Base-by-base conservation (phyloP, 1,139 yeast genomes). In the Yamadazyma membranifaciens region DNA sequence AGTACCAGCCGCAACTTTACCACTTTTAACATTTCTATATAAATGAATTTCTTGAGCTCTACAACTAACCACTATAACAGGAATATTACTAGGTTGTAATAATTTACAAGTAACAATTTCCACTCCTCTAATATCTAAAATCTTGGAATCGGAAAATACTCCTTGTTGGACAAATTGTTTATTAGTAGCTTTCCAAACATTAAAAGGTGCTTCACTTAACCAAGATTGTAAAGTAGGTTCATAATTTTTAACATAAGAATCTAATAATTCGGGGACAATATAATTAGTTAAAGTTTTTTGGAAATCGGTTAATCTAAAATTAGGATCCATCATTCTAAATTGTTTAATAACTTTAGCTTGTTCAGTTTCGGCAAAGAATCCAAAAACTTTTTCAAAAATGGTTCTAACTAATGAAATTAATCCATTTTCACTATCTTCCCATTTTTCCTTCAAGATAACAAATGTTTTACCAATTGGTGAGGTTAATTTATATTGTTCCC, bases 381-480 rank as follows among this genome's bases (percentile, higher is more conserved):
- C 89, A 39, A 95, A 84, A 42, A 92, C 70, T 57, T 87, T 86
- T 58, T 84, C 91, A 32, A 86, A 60, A 31, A 94, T 69, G 14
- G 94, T 86, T 68, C 98, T 81, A 41, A 92, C 65, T 36, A 87
- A 68, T 14, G 94, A 80, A 48, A 94, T 79, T 54, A 94, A 72
- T 6, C 97, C 97, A 63, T 94, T 94, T 56, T 92, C 98, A 42
- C 92, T 83, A 60, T 94, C 98, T 54, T 92, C 96, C 88, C 91
- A 85, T 57, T 78, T 83, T 48, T 80, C 80, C 60, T 81, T 83
- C 51, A 87, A 58, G 40, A 77, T 74, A 20, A 80, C 76, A 43
- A 84, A 49, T 17, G 75, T 73, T 58, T 83, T 81, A 45, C 96
- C 96, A 22, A 87, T 58, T 1, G 85, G 70, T 4, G 91, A 76